A percentile compares a stretch with the other conserved stretches of the same genome.
phyloP scores from a whole-genome alignment of 331 rosid species.

The Stylosanthes scabra region DNA sequence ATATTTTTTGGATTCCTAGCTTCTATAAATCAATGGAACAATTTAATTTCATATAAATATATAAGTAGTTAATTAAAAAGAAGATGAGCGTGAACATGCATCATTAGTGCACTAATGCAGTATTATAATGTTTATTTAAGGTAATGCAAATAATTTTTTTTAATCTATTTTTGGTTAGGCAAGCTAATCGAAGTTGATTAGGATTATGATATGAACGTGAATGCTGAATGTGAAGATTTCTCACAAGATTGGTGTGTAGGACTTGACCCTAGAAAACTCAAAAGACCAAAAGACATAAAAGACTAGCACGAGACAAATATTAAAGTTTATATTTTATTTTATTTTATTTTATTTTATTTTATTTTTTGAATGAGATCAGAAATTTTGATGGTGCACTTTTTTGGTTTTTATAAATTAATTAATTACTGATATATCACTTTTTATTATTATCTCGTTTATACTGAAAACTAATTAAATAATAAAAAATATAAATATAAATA shows the following conservation, averaged over 20 bases:
- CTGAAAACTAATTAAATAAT: too few species aligned
- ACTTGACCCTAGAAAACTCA: not conserved
- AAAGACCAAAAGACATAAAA: conserved; percentile 37
- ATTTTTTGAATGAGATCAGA: not conserved
- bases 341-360: too few species aligned
- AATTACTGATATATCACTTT: too few species aligned
- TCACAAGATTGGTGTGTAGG: conserved; percentile 31
- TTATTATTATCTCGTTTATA: too few species aligned
- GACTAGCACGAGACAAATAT: conserved; percentile 29
- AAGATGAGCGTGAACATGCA: not conserved
- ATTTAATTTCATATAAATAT: not conserved
- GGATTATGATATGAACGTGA: conserved; percentile 20
- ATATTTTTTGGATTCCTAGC: not conserved
- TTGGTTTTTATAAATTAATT: too few species aligned
- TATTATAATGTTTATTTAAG: not conserved
- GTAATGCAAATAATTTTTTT: not conserved
- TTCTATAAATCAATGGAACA: not conserved
- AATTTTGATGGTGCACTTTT: not conserved
- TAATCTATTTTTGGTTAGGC: not conserved
- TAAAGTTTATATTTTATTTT: not conserved
- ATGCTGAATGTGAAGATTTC: conserved; percentile 19
- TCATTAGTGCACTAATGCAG: not conserved
- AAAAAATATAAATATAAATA: too few species aligned
- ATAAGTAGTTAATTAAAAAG: not conserved
- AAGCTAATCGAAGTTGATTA: conserved; percentile 29